A percentile compares a stretch with the other conserved stretches of the same genome.
Evolutionary conservation across 1,284 basidiomycete genomes (phyloP).

Genomic region (Ustilago bromivora): DNA sequence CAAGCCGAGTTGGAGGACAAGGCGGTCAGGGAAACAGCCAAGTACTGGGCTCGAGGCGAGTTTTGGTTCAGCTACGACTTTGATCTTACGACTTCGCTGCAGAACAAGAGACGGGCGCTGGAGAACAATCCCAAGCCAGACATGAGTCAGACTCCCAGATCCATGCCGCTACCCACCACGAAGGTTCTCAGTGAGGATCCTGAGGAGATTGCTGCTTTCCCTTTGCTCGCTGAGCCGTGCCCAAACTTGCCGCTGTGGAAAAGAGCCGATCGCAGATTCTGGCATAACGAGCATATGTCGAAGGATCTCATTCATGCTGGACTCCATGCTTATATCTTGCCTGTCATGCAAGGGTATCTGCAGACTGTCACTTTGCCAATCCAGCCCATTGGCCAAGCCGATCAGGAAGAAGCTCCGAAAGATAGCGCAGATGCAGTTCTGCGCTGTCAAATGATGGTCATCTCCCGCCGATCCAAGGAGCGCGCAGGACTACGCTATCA

Average conservation of each 20-base stretch:
- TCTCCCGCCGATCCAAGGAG: conserved; percentile 88
- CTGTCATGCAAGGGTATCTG: conserved; percentile 89
- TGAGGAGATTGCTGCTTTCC: conserved; percentile 13
- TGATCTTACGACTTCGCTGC: conserved; percentile 73
- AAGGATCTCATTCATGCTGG: conserved; percentile 73
- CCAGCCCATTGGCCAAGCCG: conserved; percentile 12
- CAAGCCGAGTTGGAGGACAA: conserved; percentile 64
- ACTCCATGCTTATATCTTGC: conserved; percentile 81
- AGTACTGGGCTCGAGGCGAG: conserved; percentile 61
- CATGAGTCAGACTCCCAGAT: not conserved
- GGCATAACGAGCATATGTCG: conserved; percentile 88
- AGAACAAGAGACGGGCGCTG: conserved; percentile 71
- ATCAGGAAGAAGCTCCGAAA: not conserved
- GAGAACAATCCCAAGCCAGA: conserved; percentile 9
- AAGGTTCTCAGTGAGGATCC: not conserved
- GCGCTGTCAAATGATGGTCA: conserved; percentile 76
- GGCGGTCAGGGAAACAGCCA: conserved; percentile 58
- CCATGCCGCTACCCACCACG: not conserved
- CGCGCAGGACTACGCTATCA: conserved; percentile 96
- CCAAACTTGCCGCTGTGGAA: conserved; percentile 83
- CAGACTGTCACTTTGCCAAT: conserved; percentile 71
- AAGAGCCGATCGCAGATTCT: conserved; percentile 83
- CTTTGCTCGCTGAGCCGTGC: conserved; percentile 76
- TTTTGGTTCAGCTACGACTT: conserved; percentile 71
- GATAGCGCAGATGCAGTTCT: conserved; percentile 10